Conservation (phyloP, 2,329 filamentous ascomycete genomes). For the Rhytidhysteron rufulum region DNA sequence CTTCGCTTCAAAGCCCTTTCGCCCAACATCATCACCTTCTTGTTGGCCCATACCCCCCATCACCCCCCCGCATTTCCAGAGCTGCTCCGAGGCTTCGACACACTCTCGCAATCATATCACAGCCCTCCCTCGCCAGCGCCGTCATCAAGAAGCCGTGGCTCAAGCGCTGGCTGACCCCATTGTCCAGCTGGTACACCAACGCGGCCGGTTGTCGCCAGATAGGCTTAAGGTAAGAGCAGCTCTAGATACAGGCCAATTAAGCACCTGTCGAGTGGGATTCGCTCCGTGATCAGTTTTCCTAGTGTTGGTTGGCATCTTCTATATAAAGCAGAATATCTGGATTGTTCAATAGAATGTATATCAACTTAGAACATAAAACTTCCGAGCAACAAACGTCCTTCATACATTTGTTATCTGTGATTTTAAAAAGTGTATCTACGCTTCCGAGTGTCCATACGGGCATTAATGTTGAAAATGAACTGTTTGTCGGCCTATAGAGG, state of each 20-base stretch:
- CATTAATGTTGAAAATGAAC: no score
- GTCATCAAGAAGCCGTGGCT: conserved; percentile 86
- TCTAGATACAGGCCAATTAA: conserved; percentile 5
- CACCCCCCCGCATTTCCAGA: no score
- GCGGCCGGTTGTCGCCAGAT: conserved; percentile 90
- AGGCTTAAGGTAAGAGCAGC: conserved; percentile 69
- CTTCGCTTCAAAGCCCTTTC: conserved; percentile 12
- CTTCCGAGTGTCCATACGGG: no score
- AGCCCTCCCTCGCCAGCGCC: conserved; percentile 69
- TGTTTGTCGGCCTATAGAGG: no score
- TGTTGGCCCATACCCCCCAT: conserved; percentile 12
- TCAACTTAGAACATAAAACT: conserved; percentile 25
- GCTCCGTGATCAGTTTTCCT: no score
- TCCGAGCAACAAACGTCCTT: no score
- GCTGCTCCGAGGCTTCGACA: conserved; percentile 13
- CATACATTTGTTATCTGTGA: no score
- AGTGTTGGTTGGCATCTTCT: conserved; percentile 9
- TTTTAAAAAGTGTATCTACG: no score
- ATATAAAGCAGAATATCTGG: conserved; percentile 8
- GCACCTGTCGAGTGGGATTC: background rate
- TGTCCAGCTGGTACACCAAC: conserved; percentile 85
- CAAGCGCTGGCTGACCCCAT: conserved; percentile 69
- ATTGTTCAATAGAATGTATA: conserved; percentile 41
- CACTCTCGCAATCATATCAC: conserved; percentile 56
- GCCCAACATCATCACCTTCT: conserved; percentile 18